Conservation (phyloP, 768 basidiomycete genomes). For the Scleroderma citrinum region DNA sequence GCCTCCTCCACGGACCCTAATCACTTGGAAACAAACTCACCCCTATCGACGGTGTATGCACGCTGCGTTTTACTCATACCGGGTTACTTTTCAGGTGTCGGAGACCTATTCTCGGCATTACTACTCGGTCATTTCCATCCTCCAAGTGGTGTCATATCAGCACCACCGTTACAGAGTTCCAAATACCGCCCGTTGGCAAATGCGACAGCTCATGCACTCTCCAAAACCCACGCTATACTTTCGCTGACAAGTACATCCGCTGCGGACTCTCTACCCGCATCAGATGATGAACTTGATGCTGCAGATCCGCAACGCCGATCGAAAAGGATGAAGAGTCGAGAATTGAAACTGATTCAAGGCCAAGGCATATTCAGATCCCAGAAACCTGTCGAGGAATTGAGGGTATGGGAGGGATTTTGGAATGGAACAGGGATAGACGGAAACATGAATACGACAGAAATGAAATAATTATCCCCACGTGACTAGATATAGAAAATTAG, state of each 20-base stretch:
- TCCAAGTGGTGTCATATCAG: conserved; percentile 1
- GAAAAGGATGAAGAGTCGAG: conserved; percentile 76
- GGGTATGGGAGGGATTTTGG: conserved; percentile 33
- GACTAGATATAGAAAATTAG: too few relatives aligned
- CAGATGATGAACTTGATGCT: conserved; percentile 75
- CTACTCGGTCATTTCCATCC: conserved; percentile 73
- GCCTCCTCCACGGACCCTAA: conserved; percentile 48
- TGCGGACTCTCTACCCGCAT: conserved; percentile 44
- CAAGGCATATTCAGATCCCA: conserved; percentile 58
- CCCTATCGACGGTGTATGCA: conserved; percentile 50
- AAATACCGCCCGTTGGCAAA: conserved; percentile 19
- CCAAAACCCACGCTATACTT: conserved; percentile 71
- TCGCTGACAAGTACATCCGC: conserved; percentile 54
- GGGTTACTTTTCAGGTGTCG: conserved; percentile 95
- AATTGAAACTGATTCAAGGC: conserved; percentile 78
- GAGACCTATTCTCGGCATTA: conserved; percentile 93
- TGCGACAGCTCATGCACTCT: conserved; percentile 64
- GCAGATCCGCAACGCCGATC: conserved; percentile 57
- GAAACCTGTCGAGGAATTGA: conserved; percentile 27
- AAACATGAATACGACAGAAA: too few relatives aligned
- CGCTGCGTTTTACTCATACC: conserved; percentile 72
- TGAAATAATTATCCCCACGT: too few relatives aligned
- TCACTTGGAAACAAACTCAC: conserved; percentile 9
- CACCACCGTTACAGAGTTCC: conserved; percentile 25
- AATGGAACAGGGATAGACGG: background rate